Conservation (phyloP, 495 filamentous ascomycete genomes). For the Clohesyomyces aquaticus region DNA sequence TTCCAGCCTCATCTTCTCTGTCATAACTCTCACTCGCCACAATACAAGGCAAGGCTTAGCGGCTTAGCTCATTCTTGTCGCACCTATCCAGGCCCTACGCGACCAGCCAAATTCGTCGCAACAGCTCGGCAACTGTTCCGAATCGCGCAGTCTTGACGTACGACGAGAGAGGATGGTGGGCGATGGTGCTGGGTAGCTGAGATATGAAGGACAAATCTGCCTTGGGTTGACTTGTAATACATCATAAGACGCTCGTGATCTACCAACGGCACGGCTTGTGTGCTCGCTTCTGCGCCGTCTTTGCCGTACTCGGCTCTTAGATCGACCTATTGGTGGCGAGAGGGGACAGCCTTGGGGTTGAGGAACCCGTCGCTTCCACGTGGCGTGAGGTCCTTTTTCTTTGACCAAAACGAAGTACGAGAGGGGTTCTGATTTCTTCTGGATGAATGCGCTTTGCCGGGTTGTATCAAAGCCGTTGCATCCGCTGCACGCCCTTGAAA, state of each 20-base stretch:
- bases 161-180: not conserved
- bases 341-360: not conserved
- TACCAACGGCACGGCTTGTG: not conserved
- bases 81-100: not conserved
- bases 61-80: not conserved
- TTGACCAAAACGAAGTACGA: not conserved
- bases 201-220: slow-evolving; percentile 1
- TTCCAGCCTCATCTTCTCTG: slow-evolving; percentile 2
- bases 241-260: not conserved
- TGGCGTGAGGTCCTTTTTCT: slow-evolving; percentile 6
- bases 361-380: slow-evolving; percentile 5
- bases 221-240: not conserved
- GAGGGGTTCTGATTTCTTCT: not conserved
- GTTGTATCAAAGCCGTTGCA: not conserved
- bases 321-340: not conserved
- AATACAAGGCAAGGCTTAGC: not conserved
- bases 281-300: not conserved
- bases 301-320: not conserved
- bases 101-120: not conserved
- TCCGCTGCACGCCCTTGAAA: not conserved
- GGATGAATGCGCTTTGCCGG: not conserved
- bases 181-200: too few relatives aligned
- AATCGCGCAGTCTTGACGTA: slow-evolving; percentile 5
- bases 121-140: not conserved
- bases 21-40: slow-evolving; percentile 1